Base-by-base conservation (phyloP, 192 early-diverging fungal genomes). In the Bifiguratus adelaidae region DNA sequence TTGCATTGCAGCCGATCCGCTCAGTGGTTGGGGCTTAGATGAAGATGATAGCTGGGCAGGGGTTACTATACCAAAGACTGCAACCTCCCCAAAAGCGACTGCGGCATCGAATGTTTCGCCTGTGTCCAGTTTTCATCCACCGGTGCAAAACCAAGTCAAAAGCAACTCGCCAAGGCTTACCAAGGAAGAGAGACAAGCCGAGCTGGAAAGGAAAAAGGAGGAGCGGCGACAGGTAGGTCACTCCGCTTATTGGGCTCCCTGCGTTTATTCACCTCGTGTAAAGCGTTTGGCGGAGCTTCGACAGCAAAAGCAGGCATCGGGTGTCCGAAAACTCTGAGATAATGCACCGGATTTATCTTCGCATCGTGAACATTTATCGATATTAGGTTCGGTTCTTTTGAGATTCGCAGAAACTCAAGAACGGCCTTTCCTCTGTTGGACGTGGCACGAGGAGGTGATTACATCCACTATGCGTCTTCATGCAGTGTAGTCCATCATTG, bases 151-250 rank as follows among this genome's bases (percentile, higher is more conserved):
- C n/a, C n/a, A n/a, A n/a, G n/a, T n/a, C n/a, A n/a, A n/a, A n/a
- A n/a, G n/a, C n/a, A n/a, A n/a, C n/a, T n/a, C n/a, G n/a, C n/a
- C n/a, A n/a, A n/a, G n/a, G n/a, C n/a, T 55, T 15, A 33, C 55
- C 11, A 73, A 73, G 47, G 67, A 73, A 27, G 70, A 73, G 23
- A 60, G 65, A 55, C 56, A 44, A 28, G 69, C 69, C 3, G 76
- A 78, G 34, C 23, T 74, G 30, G 67, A 71, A 12, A 42, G 65
- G 23, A 69, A 63, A 30, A 56, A 70, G 36, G 76, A 78, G 52
- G 76, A 78, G 30, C 50, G 76, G 37, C 50, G 68, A 30, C 59
- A 68, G 46, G 52, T 58, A 47, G 23, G 7, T 51, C 19, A 21
- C 44, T 24, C 1, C 16, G 27, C 7, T 21, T 37, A 4, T 7